Percentiles rank a stretch among this genome's conserved stretches.
Evolutionary conservation across 2,329 filamentous ascomycete genomes (phyloP).

Genomic region (Colletotrichum limetticola): DNA sequence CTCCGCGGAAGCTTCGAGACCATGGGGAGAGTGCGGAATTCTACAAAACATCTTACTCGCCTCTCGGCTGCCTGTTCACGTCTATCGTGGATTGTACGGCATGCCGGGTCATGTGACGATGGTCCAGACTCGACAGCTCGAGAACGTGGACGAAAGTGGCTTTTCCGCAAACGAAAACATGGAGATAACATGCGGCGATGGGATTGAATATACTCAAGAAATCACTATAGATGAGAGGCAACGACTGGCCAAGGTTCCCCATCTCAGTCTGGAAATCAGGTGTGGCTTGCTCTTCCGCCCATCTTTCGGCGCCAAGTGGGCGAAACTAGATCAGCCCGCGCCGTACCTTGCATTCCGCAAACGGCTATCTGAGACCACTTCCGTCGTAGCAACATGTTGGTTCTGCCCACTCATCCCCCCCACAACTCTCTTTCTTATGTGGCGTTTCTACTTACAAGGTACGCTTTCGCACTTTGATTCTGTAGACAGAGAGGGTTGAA

Average conservation of each 20-base stretch:
- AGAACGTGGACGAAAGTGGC: constrained; percentile 24
- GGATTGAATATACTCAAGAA: background rate
- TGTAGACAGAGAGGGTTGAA: background rate
- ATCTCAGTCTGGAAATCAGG: constrained; percentile 27
- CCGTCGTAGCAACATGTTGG: background rate
- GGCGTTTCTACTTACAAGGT: constrained; percentile 8
- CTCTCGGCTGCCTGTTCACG: background rate
- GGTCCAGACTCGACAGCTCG: background rate
- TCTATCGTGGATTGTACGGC: background rate
- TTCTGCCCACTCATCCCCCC: background rate
- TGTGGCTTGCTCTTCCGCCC: constrained; percentile 29
- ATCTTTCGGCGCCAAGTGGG: constrained; percentile 19
- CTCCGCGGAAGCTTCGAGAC: background rate
- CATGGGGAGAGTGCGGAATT: background rate
- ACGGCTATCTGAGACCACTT: constrained; percentile 18
- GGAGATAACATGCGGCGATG: background rate
- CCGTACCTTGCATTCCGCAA: constrained; percentile 34
- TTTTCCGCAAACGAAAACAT: constrained; percentile 21
- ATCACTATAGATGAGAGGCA: background rate
- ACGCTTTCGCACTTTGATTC: constrained; percentile 13
- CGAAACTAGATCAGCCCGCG: constrained; percentile 14
- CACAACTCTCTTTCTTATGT: constrained; percentile 1
- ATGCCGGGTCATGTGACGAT: background rate
- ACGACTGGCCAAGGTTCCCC: background rate
- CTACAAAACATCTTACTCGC: background rate